phyloP scores from a whole-genome alignment of 768 basidiomycete species.

The Lenzites betulinus region DNA sequence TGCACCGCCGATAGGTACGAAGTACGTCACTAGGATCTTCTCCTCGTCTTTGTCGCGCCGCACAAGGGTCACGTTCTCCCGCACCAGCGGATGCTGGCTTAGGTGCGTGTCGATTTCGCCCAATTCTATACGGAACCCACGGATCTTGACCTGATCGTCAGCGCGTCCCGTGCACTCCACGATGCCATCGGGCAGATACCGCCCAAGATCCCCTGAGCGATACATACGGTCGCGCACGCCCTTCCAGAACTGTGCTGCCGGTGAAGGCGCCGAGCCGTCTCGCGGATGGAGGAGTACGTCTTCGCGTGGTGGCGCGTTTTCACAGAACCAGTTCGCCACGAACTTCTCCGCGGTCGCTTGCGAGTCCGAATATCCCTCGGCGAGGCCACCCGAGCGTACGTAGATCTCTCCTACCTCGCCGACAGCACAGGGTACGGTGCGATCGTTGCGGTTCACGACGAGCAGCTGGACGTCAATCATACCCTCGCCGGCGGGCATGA shows the following conservation, averaged over 20 bases:
- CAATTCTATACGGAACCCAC: constrained; percentile 97
- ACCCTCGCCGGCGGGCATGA: constrained; percentile 96
- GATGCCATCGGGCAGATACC: constrained; percentile 87
- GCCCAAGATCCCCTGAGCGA: constrained; percentile 93
- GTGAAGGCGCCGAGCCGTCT: constrained; percentile 51
- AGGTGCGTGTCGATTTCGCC: constrained; percentile 98
- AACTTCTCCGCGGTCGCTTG: constrained; percentile 90
- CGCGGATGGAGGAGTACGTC: constrained; percentile 75
- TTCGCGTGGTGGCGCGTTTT: constrained; percentile 45
- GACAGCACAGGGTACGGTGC: constrained; percentile 83
- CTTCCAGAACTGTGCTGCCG: constrained; percentile 86
- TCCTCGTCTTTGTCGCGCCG: constrained; percentile 98
- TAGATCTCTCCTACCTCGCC: constrained; percentile 99
- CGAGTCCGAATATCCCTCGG: constrained; percentile 90
- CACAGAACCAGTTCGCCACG: constrained; percentile 89
- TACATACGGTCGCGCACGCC: constrained; percentile 98
- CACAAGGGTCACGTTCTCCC: constrained; percentile 98
- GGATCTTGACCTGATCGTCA: constrained; percentile 99
- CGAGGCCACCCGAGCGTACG: constrained; percentile 92
- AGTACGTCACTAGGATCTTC: constrained; percentile 96
- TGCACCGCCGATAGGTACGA: constrained; percentile 82
- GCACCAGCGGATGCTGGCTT: constrained; percentile 86
- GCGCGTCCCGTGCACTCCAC: constrained; percentile 98
- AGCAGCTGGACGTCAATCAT: constrained; percentile 98
- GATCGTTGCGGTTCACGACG: constrained; percentile 90